Conservation (phyloP, 345 rosid genomes). For the Syzygium grande region DNA sequence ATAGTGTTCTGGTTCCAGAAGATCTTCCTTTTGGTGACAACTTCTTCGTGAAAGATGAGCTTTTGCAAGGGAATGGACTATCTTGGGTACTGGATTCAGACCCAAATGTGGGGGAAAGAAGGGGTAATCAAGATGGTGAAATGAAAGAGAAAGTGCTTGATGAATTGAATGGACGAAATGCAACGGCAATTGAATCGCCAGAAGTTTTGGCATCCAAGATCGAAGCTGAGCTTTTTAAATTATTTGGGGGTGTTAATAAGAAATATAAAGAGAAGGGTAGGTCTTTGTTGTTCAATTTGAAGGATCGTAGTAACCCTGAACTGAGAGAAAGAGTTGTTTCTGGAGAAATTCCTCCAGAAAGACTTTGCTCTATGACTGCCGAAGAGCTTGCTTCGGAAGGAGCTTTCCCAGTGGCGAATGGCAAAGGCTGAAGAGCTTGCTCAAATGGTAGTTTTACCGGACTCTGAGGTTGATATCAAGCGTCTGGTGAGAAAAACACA, state of each 20-base stretch:
- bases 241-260: constrained; percentile 92
- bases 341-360: constrained; percentile 60
- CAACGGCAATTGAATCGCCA: constrained; percentile 24
- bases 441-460: constrained; percentile 84
- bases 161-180: constrained; percentile 4
- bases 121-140: constrained; percentile 11
- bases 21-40: constrained; percentile 61
- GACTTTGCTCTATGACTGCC: constrained; percentile 78
- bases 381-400: constrained; percentile 98
- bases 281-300: constrained; percentile 81
- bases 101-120: constrained; percentile 20
- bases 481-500: constrained; percentile 88
- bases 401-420: constrained; percentile 87
- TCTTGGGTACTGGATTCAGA: constrained; percentile 74
- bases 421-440: constrained; percentile 95
- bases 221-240: constrained; percentile 71
- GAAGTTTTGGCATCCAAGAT: constrained; percentile 49
- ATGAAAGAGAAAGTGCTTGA: constrained; percentile 7
- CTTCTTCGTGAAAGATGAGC: constrained; percentile 79
- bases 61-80: constrained; percentile 90
- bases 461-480: constrained; percentile 60
- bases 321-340: constrained; percentile 69
- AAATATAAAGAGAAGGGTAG: constrained; percentile 91
- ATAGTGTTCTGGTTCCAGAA: constrained; percentile 35
- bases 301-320: constrained; percentile 86